Evolutionary conservation across 768 basidiomycete species (phyloP).

Genomic region (Boletus eberwhitei): DNA sequence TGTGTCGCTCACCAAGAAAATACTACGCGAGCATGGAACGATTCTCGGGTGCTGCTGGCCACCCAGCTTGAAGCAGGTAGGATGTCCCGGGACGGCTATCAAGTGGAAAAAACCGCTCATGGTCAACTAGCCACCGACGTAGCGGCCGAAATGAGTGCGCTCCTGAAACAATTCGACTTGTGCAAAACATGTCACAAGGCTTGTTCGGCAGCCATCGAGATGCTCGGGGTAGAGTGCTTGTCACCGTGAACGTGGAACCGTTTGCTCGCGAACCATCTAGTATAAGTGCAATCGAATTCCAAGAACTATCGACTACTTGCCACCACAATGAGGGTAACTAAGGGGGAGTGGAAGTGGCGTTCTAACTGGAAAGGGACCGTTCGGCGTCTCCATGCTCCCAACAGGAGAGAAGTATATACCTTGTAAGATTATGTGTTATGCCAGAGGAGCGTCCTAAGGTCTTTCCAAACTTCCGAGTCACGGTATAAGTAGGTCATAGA

Average conservation of each 20-base stretch:
- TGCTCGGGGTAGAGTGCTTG: slow-evolving; percentile 54
- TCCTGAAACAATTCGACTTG: slow-evolving; percentile 42
- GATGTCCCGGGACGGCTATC: neutral
- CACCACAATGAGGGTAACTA: slow-evolving; percentile 26
- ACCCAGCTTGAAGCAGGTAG: slow-evolving; percentile 53
- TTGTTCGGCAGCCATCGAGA: slow-evolving; percentile 59
- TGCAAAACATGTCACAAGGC: slow-evolving; percentile 60
- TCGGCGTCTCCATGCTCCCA: neutral
- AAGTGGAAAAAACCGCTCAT: slow-evolving; percentile 6
- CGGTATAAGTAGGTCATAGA: slow-evolving; percentile 95
- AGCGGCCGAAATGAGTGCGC: slow-evolving; percentile 60
- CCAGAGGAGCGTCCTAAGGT: slow-evolving; percentile 84
- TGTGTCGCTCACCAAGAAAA: slow-evolving; percentile 51
- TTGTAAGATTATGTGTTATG: slow-evolving; percentile 61
- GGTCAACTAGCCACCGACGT: slow-evolving; percentile 54
- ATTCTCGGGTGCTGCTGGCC: slow-evolving; percentile 43
- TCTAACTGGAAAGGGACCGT: slow-evolving; percentile 2
- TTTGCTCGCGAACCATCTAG: slow-evolving; percentile 31
- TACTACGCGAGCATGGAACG: slow-evolving; percentile 50
- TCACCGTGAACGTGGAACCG: neutral
- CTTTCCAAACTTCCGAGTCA: slow-evolving; percentile 85
- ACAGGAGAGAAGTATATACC: slow-evolving; percentile 2
- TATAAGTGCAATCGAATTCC: slow-evolving; percentile 62
- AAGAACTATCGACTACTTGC: slow-evolving; percentile 47
- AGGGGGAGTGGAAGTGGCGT: neutral